phyloP scores from a whole-genome alignment of 345 rosid genomes.

The Moringa oleifera region DNA sequence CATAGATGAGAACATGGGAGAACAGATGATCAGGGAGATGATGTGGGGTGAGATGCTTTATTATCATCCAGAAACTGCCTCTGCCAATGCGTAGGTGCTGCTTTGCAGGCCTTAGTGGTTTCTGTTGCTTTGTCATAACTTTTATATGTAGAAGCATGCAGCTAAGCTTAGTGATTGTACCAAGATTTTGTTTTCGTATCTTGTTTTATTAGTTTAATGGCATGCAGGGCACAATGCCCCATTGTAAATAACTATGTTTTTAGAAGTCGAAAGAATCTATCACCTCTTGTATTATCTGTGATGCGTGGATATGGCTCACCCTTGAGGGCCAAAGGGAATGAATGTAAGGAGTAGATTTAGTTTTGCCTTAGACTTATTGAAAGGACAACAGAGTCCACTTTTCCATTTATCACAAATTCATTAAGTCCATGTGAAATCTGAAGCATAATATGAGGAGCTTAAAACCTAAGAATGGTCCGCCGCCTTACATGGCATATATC shows the following conservation, averaged over 20 bases:
- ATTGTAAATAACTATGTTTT: slow-evolving; percentile 19
- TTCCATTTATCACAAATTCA: background rate
- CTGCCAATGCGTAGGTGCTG: slow-evolving; percentile 21
- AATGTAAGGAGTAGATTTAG: background rate
- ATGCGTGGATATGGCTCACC: background rate
- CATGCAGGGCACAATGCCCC: background rate
- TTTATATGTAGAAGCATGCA: slow-evolving; percentile 1
- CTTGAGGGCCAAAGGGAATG: background rate
- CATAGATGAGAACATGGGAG: slow-evolving; percentile 57
- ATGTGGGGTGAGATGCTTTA: slow-evolving; percentile 78
- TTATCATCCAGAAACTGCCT: slow-evolving; percentile 62
- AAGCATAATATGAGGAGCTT: background rate
- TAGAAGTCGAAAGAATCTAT: slow-evolving; percentile 1
- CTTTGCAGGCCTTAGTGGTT: background rate
- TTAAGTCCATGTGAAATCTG: background rate
- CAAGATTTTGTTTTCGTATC: slow-evolving; percentile 14
- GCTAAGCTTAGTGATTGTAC: slow-evolving; percentile 5
- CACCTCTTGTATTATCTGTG: background rate
- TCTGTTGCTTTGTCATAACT: slow-evolving; percentile 11
- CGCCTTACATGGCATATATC: too few species aligned
- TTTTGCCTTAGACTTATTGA: too few species aligned
- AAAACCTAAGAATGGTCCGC: too few species aligned
- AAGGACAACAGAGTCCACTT: background rate
- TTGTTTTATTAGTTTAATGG: slow-evolving; percentile 1
- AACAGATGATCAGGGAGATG: slow-evolving; percentile 58